A percentile compares a stretch with the other conserved stretches of the same genome.
These are phyloP conservation scores for Boletus semigastroideus DNA, from an alignment of 1,284 basidiomycete species.

Conservation along the genomic window DNA sequence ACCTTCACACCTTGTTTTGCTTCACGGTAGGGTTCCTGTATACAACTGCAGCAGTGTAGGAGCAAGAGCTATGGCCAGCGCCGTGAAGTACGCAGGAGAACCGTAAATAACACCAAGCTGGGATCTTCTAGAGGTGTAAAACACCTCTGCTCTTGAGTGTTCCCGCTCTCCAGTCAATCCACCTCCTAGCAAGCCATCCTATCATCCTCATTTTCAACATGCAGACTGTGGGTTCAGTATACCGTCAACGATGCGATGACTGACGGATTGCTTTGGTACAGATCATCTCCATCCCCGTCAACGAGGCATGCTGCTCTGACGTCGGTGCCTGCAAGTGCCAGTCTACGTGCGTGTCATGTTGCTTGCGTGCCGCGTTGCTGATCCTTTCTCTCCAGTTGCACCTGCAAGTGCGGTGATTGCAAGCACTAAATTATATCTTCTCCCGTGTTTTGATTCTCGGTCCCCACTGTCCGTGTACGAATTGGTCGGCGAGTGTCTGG, in stretches of 20 bases:
- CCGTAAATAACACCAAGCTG: slow-evolving; percentile 13
- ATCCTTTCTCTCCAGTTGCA: slow-evolving; percentile 13
- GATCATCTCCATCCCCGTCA: slow-evolving; percentile 23
- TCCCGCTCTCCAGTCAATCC: slow-evolving; percentile 1
- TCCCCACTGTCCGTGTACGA: neutral
- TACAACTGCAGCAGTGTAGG: neutral
- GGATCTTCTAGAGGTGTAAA: neutral
- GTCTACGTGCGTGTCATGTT: slow-evolving; percentile 4
- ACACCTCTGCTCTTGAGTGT: neutral
- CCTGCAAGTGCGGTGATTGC: slow-evolving; percentile 23
- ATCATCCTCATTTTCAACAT: neutral
- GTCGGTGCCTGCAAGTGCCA: slow-evolving; percentile 11
- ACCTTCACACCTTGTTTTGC: neutral
- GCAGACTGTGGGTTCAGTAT: neutral
- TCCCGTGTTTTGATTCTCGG: neutral
- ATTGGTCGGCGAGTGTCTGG: neutral
- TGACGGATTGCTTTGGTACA: slow-evolving; percentile 1
- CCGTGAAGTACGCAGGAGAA: no score
- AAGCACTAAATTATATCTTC: slow-evolving; percentile 14
- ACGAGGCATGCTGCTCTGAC: slow-evolving; percentile 25
- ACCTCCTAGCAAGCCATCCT: neutral
- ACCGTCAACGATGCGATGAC: neutral
- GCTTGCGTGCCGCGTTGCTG: neutral
- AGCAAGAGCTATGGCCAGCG: neutral
- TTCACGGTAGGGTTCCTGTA: neutral